Conservation (phyloP, 306 rosid species). For the Oxytropis ochrocephala region DNA sequence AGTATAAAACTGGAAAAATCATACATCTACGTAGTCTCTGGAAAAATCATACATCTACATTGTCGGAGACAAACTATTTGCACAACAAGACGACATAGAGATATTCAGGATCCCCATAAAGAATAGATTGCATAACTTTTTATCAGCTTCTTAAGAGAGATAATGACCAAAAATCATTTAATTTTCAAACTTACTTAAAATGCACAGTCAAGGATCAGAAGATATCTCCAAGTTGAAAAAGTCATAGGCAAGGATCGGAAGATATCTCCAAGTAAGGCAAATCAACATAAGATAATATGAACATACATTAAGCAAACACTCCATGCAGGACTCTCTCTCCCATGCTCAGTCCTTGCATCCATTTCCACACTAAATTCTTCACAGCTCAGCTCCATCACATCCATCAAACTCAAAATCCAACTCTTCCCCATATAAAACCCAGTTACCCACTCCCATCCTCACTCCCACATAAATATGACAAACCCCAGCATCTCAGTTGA, state of each 20-base stretch:
- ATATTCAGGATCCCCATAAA: background rate
- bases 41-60: background rate
- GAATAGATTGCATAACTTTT: background rate
- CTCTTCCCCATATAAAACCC: background rate
- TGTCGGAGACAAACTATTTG: background rate
- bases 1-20: slow-evolving; percentile 1
- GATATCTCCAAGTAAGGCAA: background rate
- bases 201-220: background rate
- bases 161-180: background rate
- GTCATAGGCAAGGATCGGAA: background rate
- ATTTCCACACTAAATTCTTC: background rate
- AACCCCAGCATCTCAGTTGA: background rate
- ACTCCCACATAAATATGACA: background rate
- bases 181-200: background rate
- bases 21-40: background rate
- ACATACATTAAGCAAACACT: background rate
- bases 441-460: slow-evolving; percentile 6
- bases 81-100: background rate
- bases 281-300: background rate
- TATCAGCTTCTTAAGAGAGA: background rate
- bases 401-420: background rate
- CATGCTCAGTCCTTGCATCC: background rate
- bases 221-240: background rate
- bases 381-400: slow-evolving; percentile 5
- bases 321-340: background rate